Conservation (phyloP, 2,329 filamentous ascomycete genomes). For the Colletotrichum sansevieriae region DNA sequence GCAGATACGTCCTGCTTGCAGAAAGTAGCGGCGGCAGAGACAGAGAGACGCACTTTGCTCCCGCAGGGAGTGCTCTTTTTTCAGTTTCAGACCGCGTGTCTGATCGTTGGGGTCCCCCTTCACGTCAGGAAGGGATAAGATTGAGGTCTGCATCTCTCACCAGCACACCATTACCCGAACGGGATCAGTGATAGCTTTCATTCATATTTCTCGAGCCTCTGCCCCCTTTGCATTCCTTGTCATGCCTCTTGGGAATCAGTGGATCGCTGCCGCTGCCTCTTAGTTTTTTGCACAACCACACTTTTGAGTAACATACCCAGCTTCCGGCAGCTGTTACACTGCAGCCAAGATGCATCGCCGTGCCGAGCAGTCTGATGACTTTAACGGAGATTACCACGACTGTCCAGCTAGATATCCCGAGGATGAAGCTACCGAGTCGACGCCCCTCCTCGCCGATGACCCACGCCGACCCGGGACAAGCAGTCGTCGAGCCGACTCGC, state of each 20-base stretch:
- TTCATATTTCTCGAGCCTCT: conserved; percentile 12
- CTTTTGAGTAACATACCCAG: neutral
- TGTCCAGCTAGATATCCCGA: conserved; percentile 1
- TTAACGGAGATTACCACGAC: conserved; percentile 17
- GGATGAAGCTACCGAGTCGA: conserved; percentile 25
- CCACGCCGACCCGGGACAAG: conserved; percentile 10
- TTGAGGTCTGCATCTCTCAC: conserved; percentile 19
- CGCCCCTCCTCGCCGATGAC: conserved; percentile 24
- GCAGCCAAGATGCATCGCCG: conserved; percentile 28
- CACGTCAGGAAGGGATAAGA: conserved; percentile 31
- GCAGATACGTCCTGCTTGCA: conserved; percentile 6
- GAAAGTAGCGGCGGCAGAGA: conserved; percentile 4
- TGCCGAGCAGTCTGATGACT: conserved; percentile 17
- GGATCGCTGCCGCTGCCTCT: neutral
- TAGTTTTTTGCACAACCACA: neutral
- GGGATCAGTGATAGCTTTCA: conserved; percentile 1
- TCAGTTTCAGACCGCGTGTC: conserved; percentile 29
- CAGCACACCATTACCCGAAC: conserved; percentile 5
- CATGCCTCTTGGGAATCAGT: neutral
- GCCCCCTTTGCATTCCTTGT: neutral
- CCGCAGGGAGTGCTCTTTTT: neutral
- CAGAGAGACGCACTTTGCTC: conserved; percentile 15
- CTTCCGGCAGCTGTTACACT: neutral
- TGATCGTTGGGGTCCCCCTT: conserved; percentile 17
- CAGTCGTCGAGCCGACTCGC: conserved; percentile 25